Conservation (phyloP, 768 basidiomycete genomes). For the Lactarius hatsudake region DNA sequence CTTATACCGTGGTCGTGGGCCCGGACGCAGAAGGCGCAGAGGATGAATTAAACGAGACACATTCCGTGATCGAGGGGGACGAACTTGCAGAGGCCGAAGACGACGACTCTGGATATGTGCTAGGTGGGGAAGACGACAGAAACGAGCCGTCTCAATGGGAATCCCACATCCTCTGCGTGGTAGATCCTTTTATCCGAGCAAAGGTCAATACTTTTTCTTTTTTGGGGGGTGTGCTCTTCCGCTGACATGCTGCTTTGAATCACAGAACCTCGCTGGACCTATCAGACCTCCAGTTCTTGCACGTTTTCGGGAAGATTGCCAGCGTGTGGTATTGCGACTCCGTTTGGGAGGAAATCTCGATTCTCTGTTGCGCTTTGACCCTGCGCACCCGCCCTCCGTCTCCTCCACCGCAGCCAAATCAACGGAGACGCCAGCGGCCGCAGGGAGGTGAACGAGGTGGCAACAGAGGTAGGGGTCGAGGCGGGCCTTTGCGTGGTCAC, state of each 20-base stretch:
- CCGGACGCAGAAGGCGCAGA: neutral
- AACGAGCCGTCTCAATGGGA: slow-evolving; percentile 17
- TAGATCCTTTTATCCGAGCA: slow-evolving; percentile 42
- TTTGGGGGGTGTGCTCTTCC: neutral
- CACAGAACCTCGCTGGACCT: slow-evolving; percentile 30
- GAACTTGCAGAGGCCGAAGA: slow-evolving; percentile 11
- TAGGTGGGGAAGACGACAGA: neutral
- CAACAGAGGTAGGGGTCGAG: neutral
- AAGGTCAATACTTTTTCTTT: slow-evolving; percentile 33
- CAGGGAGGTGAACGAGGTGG: slow-evolving; percentile 1
- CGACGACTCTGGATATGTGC: neutral
- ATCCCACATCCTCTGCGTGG: slow-evolving; percentile 31
- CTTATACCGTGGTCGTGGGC: neutral
- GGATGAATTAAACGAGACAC: neutral
- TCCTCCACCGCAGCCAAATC: slow-evolving; percentile 11
- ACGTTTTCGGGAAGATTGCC: slow-evolving; percentile 26
- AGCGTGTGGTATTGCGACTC: slow-evolving; percentile 24
- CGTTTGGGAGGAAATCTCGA: slow-evolving; percentile 15
- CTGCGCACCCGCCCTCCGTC: slow-evolving; percentile 10
- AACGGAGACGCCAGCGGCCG: slow-evolving; percentile 1
- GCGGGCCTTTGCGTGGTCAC: neutral
- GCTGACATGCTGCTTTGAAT: neutral
- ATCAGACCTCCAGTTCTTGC: slow-evolving; percentile 13
- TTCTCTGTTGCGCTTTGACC: slow-evolving; percentile 16
- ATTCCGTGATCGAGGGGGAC: slow-evolving; percentile 2